phyloP scores from a whole-genome alignment of 2,329 filamentous ascomycete genomes.

The Bertia moriformis region DNA sequence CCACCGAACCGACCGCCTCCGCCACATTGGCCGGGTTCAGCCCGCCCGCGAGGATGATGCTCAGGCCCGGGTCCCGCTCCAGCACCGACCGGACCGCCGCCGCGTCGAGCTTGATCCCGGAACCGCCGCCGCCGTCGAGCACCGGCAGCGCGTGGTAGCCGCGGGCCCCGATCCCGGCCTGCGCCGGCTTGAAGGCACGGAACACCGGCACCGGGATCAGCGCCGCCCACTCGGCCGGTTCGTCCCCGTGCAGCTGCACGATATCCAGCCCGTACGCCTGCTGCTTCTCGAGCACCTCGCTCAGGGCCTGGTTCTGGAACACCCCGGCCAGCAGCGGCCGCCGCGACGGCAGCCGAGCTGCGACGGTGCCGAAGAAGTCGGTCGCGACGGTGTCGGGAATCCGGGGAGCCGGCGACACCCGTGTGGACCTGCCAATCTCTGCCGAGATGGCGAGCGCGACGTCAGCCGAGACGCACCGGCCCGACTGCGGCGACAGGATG shows the following conservation, averaged over 20 bases:
- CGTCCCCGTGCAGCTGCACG: slow-evolving; percentile 82
- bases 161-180: slow-evolving; percentile 55
- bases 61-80: slow-evolving; percentile 52
- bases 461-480: slow-evolving; percentile 66
- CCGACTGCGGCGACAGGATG: slow-evolving; percentile 70
- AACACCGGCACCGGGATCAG: slow-evolving; percentile 84
- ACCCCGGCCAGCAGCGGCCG: slow-evolving; percentile 77
- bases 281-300: slow-evolving; percentile 68
- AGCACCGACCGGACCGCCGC: slow-evolving; percentile 54
- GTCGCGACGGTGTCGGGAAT: slow-evolving; percentile 20
- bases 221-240: slow-evolving; percentile 81
- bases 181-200: slow-evolving; percentile 65
- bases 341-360: slow-evolving; percentile 30
- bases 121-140: slow-evolving; percentile 74
- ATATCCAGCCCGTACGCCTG: slow-evolving; percentile 66
- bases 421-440: slow-evolving; percentile 45
- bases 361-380: slow-evolving; percentile 60
- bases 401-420: no score
- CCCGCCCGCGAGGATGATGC: slow-evolving; percentile 72
- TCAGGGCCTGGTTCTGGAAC: slow-evolving; percentile 79
- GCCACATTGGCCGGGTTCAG: slow-evolving; percentile 67
- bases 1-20: slow-evolving; percentile 49
- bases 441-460: slow-evolving; percentile 69
- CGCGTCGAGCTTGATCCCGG: slow-evolving; percentile 67
- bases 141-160: slow-evolving; percentile 75